Conservation (phyloP, 345 rosid genomes). For the Eucalyptus marginata region DNA sequence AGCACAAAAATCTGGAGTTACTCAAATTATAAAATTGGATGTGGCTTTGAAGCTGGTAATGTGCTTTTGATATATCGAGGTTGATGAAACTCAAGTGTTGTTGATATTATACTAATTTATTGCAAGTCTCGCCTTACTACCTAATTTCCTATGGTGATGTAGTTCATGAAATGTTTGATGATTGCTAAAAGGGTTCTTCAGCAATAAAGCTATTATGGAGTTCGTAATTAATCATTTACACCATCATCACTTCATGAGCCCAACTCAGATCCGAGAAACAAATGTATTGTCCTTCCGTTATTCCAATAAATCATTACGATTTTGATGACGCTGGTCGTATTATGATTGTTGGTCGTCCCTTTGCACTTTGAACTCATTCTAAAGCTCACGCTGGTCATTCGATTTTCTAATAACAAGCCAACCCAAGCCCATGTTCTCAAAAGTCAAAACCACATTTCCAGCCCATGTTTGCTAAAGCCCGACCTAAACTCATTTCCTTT, state of each 20-base stretch:
- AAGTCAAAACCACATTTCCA: no score
- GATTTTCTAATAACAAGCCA: not conserved
- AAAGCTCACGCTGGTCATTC: not conserved
- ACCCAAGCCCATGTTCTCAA: no score
- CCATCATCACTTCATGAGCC: not conserved
- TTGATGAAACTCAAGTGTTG: not conserved
- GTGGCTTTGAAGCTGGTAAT: not conserved
- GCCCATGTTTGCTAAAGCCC: no score
- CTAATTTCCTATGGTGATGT: not conserved
- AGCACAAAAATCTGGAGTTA: not conserved
- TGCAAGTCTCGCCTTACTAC: not conserved
- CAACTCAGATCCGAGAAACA: not conserved
- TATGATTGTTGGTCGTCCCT: not conserved
- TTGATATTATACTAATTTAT: not conserved
- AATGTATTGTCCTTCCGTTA: not conserved
- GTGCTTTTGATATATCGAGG: not conserved
- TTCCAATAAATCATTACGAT: not conserved
- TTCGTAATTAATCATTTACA: no score
- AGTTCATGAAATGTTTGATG: not conserved
- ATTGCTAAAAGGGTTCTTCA: not conserved
- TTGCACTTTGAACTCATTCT: not conserved
- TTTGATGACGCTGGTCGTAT: not conserved
- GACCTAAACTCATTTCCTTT: no score
- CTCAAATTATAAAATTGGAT: not conserved
- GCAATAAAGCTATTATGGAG: not conserved